Base-by-base conservation (phyloP, 306 rosid genomes). In the Ceratonia siliqua region DNA sequence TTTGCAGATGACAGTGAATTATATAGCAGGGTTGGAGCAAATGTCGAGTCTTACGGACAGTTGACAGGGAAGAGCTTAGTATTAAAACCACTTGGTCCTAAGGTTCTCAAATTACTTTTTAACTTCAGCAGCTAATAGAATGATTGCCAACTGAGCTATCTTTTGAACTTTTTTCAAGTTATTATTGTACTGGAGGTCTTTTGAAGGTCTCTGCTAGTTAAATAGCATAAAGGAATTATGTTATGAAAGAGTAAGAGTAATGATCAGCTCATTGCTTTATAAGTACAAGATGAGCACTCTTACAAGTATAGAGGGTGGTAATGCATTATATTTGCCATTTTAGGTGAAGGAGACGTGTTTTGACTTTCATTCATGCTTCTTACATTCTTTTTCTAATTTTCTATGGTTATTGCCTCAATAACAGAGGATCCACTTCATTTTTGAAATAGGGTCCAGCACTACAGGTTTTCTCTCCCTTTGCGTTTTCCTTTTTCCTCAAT, bases 61-160 rank as follows among this genome's bases (percentile, higher is more conserved):
- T 59, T 76, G 82, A 81, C 86, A 5, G 86, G 81, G 87, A 68
- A 87, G 78, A 81, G 85, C 82, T 74, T 88, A 69, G 78, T 89
- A 57, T 87, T 94, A 82, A 86, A 83, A 76, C 94, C 94, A 42
- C 89, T 91, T 54, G 81, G 90, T 78, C 89, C 88, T 12, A 68
- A 88, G 94, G 98, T 94, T 86, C 59, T 43, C 52, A 65, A 49
- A 74, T 62, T 53, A 62, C 9, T 43, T 48, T 52, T 14, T 72
- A 49, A 27, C 72, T 70, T 46, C 22, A 67, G 69, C 33, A 55
- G 76, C 49, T 32, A 13, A 45, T 57, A 68, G 42, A 74, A 55
- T 48, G 39, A 56, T 5, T 55, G 48, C 49, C 27, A 14, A 49
- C 50, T 55, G 63, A 25, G 55, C 41, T 43, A 1, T 46, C 65